Evolutionary conservation across 2,329 filamentous ascomycete genomes (phyloP), one percentile per base, ranked within the genome.

Genomic region (Verticillium longisporum): DNA sequence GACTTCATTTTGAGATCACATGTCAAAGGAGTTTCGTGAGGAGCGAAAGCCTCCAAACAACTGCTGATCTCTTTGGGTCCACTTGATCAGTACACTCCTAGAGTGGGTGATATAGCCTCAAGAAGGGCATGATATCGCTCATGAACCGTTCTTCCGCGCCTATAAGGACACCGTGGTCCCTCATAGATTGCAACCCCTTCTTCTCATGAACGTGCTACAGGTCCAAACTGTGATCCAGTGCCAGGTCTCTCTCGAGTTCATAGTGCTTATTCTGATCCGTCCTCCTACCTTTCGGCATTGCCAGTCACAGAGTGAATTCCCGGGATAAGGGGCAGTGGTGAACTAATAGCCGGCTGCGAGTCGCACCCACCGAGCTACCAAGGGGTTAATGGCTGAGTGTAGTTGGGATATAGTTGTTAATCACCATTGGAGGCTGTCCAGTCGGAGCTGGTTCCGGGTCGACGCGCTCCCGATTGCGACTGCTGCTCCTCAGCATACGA

Each of bases 401-500:
- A 26, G 10, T 21, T 15, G n/a, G n/a, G 26, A 54, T 54, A 15
- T 26, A 26, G n/a, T 54, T 54, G 50, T 54, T 26, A 32, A 54
- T 54, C 15, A 53, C 21, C 45, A 53, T 11, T 10, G 50, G n/a
- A 6, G 18, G n/a, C 10, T 26, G 50, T 10, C 18, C 26, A 26
- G 26, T 21, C 26, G 7, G 14, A 26, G 18, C 7, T 31, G 53
- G 18, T 13, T 26, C 53, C 53, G 53, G 7, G 53, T 31, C 53
- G 9, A 18, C 9, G 15, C 45, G 53, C 15, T 55, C 31, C 53
- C 18, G 53, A 11, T 53, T 53, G 18, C 53, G 53, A 9, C 15
- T 55, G 55, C 38, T 64, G 55, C 14, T 61, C 60, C 60, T 64
- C 60, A 33, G 61, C 61, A 57, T 64, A 64, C 32, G 63, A 38